Evolutionary conservation across 1,139 yeast genomes (phyloP).

Genomic region (Lodderomyces orthopsilosis): DNA sequence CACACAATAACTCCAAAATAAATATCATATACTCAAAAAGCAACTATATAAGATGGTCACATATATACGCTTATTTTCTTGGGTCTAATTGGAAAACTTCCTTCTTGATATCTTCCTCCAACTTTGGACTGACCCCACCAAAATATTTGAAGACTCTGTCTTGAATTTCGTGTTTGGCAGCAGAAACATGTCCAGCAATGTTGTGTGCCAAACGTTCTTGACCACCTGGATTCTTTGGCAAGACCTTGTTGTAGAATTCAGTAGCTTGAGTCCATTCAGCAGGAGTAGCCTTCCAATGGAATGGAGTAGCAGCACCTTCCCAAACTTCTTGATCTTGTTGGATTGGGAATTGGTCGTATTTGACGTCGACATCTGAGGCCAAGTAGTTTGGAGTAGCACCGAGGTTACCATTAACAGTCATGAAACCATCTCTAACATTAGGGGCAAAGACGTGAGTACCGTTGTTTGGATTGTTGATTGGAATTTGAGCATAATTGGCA

Average conservation of each 20-base stretch:
- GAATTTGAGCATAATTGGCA: constrained; percentile 66
- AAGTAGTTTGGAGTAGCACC: constrained; percentile 82
- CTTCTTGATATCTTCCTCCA: constrained; percentile 57
- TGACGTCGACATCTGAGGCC: constrained; percentile 56
- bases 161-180: constrained; percentile 73
- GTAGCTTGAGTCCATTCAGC: constrained; percentile 69
- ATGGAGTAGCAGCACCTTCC: constrained; percentile 83
- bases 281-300: constrained; percentile 79
- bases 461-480: constrained; percentile 63
- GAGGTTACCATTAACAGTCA: constrained; percentile 81
- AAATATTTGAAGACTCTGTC: constrained; percentile 79
- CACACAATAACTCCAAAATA: not conserved
- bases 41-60: not conserved
- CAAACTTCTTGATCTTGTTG: constrained; percentile 78
- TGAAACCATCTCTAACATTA: constrained; percentile 81
- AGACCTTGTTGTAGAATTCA: constrained; percentile 66
- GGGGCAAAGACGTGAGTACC: constrained; percentile 48
- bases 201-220: constrained; percentile 83
- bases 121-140: constrained; percentile 63
- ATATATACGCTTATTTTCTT: constrained; percentile 42
- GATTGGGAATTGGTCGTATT: constrained; percentile 40
- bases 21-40: not conserved
- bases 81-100: constrained; percentile 59
- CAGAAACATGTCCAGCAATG: constrained; percentile 69
- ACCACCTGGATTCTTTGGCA: constrained; percentile 73